A percentile compares a stretch with the other conserved stretches of the same genome.
phyloP scores from a whole-genome alignment of 225 moss, liverwort and hornwort genomes.

The Climacium dendroides region DNA sequence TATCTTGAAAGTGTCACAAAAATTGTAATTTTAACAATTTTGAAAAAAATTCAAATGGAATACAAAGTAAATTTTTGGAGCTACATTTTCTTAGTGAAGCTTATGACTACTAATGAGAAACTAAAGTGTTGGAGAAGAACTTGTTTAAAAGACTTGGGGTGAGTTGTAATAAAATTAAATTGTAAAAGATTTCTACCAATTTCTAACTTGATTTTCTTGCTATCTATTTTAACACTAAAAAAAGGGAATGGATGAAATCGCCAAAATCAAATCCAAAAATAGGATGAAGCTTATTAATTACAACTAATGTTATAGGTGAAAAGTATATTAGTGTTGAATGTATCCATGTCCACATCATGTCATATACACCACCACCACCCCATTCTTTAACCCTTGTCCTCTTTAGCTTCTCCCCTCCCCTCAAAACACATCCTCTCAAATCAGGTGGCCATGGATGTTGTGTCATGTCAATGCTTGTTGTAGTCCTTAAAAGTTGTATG shows the following conservation, averaged over 20 bases:
- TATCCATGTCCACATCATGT: not conserved
- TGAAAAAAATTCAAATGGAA: too few relatives aligned
- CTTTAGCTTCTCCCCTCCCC: not conserved
- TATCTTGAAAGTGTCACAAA: too few relatives aligned
- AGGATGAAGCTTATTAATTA: not conserved
- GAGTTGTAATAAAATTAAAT: not conserved
- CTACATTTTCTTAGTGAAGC: too few relatives aligned
- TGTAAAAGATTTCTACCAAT: not conserved
- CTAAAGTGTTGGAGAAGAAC: not conserved
- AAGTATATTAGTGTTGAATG: not conserved
- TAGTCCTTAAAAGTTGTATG: too few relatives aligned
- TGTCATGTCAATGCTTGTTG: too few relatives aligned
- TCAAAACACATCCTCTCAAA: not conserved
- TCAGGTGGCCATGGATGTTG: too few relatives aligned
- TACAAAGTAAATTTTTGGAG: too few relatives aligned
- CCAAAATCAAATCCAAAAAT: not conserved
- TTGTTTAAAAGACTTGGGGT: not conserved
- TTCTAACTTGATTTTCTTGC: not conserved
- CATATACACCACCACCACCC: not conserved
- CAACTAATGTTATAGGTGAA: not conserved
- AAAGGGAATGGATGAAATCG: fast-evolving
- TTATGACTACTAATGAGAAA: not conserved
- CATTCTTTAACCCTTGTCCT: not conserved
- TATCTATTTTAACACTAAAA: not conserved
- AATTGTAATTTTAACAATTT: too few relatives aligned